phyloP scores from a whole-genome alignment of 2,329 filamentous ascomycete genomes.

The Cordyceps fumosorosea region DNA sequence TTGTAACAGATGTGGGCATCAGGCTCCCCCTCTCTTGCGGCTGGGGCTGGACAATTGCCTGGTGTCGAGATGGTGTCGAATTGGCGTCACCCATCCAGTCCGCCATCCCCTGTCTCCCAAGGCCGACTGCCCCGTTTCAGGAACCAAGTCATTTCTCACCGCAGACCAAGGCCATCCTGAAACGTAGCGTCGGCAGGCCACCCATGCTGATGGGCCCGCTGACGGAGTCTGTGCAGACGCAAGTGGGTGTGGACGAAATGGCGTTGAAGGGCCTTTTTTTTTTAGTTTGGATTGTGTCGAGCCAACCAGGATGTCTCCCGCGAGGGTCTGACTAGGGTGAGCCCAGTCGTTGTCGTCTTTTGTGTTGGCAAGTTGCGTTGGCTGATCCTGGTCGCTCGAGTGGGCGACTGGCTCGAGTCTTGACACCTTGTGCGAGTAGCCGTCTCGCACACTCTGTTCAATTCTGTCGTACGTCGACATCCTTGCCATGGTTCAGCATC shows the following conservation, averaged over 20 bases:
- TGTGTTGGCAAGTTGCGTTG: constrained; percentile 1
- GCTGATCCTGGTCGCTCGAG: neutral
- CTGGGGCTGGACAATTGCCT: constrained; percentile 5
- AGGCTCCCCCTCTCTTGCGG: constrained; percentile 1
- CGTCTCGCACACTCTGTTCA: neutral
- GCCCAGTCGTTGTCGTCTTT: neutral
- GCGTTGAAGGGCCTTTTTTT: neutral
- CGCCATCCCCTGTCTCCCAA: constrained; percentile 14
- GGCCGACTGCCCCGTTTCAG: constrained; percentile 21
- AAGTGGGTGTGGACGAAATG: constrained; percentile 10
- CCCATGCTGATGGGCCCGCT: constrained; percentile 14
- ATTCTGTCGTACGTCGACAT: neutral
- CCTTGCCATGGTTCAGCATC: neutral
- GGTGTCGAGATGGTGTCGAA: constrained; percentile 14
- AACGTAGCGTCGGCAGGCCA: constrained; percentile 18
- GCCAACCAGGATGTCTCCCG: neutral
- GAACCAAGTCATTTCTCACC: constrained; percentile 24
- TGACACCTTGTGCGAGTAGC: neutral
- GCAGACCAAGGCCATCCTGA: constrained; percentile 22
- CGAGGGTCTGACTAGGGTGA: neutral
- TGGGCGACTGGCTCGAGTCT: neutral
- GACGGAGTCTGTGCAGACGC: constrained; percentile 13
- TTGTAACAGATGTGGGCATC: constrained; percentile 13
- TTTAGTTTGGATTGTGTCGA: constrained; percentile 4
- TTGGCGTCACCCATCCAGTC: constrained; percentile 12